Evolutionary conservation across 495 filamentous ascomycete species (phyloP).

Genomic region (Aspergillus olivimuriae): DNA sequence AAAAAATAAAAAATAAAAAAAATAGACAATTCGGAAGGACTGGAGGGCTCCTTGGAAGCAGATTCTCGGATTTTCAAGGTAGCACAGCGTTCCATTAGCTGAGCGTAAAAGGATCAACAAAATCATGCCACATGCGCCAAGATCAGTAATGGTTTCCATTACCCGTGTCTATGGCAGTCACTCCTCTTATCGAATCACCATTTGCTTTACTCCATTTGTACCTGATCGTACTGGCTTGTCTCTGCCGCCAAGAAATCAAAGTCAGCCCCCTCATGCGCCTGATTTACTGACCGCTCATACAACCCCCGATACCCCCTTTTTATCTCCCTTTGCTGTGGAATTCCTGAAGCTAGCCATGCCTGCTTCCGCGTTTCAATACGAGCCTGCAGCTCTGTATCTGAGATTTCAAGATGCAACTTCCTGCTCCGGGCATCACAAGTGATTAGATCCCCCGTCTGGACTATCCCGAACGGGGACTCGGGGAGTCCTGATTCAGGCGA

Average conservation of each 20-base stretch:
- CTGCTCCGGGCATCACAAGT: constrained; percentile 44
- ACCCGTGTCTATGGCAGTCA: too few relatives aligned
- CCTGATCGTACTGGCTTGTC: too few relatives aligned
- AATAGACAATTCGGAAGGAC: too few relatives aligned
- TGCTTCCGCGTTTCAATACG: constrained; percentile 32
- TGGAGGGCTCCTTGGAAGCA: too few relatives aligned
- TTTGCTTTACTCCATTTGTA: too few relatives aligned
- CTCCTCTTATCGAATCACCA: too few relatives aligned
- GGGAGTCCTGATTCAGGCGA: constrained; percentile 56
- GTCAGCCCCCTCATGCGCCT: constrained; percentile 57
- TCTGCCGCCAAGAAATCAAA: constrained; percentile 58
- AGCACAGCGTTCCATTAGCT: too few relatives aligned
- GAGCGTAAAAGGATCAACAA: too few relatives aligned
- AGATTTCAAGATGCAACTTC: constrained; percentile 40
- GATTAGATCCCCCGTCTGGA: constrained; percentile 54
- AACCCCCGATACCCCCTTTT: constrained; percentile 57
- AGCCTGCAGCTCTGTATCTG: constrained; percentile 38
- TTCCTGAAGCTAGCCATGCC: constrained; percentile 20
- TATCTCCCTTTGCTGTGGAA: constrained; percentile 27
- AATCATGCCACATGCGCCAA: too few relatives aligned
- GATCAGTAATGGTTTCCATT: too few relatives aligned
- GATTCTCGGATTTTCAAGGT: too few relatives aligned
- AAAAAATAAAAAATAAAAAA: too few relatives aligned
- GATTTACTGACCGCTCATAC: constrained; percentile 58
- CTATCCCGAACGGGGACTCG: constrained; percentile 50